Conservation (phyloP, 495 filamentous ascomycete species). For the Choiromyces venosus region DNA sequence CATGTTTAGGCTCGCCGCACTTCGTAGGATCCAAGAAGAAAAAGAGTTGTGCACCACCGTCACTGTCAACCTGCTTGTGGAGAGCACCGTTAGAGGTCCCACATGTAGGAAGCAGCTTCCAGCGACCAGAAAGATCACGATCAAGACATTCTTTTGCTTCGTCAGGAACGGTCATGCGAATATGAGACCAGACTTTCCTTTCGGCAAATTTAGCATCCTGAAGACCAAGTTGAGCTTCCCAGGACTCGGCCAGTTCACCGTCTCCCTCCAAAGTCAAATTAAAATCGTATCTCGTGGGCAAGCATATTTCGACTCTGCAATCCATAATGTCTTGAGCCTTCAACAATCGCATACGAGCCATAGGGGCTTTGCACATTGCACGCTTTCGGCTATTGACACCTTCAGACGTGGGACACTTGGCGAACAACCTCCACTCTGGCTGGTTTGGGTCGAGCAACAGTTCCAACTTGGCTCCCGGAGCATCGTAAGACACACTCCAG, state of each 20-base stretch:
- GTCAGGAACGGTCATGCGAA: conserved; percentile 43
- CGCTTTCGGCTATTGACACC: conserved; percentile 47
- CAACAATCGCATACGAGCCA: conserved; percentile 51
- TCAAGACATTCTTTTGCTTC: conserved; percentile 42
- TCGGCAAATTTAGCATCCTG: conserved; percentile 41
- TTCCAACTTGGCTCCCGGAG: conserved; percentile 48
- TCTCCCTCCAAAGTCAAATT: conserved; percentile 35
- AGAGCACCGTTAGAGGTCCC: conserved; percentile 60
- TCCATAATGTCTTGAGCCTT: conserved; percentile 42
- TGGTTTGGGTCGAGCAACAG: conserved; percentile 46
- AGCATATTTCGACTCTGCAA: conserved; percentile 53
- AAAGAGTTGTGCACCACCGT: conserved; percentile 46
- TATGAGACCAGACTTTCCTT: conserved; percentile 46
- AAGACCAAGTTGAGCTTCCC: conserved; percentile 46
- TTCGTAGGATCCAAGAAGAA: conserved; percentile 61
- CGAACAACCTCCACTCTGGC: conserved; percentile 55
- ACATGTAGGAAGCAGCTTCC: conserved; percentile 56
- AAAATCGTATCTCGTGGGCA: conserved; percentile 43
- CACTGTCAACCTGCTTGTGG: conserved; percentile 46
- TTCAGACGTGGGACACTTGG: conserved; percentile 45
- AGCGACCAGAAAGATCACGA: conserved; percentile 52
- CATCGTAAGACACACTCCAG: conserved; percentile 55
- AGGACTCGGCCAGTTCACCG: conserved; percentile 39
- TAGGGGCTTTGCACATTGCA: conserved; percentile 50
- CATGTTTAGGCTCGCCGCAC: conserved; percentile 47